phyloP scores from a whole-genome alignment of 345 rosid species.

The Eucalyptus regnans region DNA sequence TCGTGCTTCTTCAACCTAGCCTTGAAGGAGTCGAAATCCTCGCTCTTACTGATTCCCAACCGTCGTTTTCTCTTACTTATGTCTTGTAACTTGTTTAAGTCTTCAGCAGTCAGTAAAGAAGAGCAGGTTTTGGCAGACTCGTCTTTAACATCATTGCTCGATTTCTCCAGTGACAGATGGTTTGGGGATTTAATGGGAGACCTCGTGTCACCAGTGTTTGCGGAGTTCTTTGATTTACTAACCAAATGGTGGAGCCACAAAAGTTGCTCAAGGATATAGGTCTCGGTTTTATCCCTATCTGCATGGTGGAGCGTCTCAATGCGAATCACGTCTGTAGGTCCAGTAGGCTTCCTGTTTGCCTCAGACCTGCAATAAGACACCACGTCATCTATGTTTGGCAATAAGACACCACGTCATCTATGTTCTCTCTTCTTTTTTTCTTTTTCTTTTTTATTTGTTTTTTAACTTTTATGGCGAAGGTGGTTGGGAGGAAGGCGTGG shows the following conservation, averaged over 20 bases:
- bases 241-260: constrained; percentile 79
- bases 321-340: constrained; percentile 42
- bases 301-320: constrained; percentile 91
- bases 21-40: constrained; percentile 38
- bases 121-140: constrained; percentile 1
- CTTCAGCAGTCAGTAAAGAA: constrained; percentile 18
- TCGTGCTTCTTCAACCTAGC: constrained; percentile 24
- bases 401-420: no score
- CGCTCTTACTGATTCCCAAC: constrained; percentile 83
- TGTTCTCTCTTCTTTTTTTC: no score
- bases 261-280: constrained; percentile 67
- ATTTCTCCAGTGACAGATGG: neutral
- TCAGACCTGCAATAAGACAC: constrained; percentile 38
- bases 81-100: constrained; percentile 69
- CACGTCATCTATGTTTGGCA: neutral
- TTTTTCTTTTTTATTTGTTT: neutral
- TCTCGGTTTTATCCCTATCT: constrained; percentile 62
- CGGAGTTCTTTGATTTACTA: constrained; percentile 20
- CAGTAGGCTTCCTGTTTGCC: constrained; percentile 25
- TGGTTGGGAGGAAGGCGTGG: neutral
- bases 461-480: neutral
- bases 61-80: constrained; percentile 56
- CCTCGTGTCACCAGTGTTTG: neutral
- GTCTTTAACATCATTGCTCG: neutral
- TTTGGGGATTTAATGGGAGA: neutral